Percentiles rank a stretch among this genome's conserved stretches.
Conservation (phyloP, 176 grass and related monocot species). For the Melocanna baccifera region DNA sequence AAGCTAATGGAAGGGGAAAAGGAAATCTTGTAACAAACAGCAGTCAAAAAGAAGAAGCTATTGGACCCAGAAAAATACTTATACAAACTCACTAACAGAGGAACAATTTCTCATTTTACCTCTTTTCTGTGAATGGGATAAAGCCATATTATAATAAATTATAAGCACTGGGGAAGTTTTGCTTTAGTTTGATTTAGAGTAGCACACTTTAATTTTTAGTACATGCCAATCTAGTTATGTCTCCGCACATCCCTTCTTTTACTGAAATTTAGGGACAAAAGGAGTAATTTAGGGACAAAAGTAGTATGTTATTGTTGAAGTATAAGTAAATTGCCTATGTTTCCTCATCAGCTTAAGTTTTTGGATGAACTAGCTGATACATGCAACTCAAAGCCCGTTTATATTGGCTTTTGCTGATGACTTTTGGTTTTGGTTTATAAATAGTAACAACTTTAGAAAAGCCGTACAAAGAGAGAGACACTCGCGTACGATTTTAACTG, state of each 20-base stretch:
- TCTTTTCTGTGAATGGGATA: not conserved
- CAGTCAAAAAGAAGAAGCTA: not conserved
- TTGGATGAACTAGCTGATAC: too few species aligned
- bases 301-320: not conserved
- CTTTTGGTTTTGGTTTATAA: too few species aligned
- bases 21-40: conserved; percentile 2
- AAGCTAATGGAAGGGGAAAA: not conserved
- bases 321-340: too few species aligned
- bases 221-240: not conserved
- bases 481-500: too few species aligned
- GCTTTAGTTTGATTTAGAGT: not conserved
- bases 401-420: too few species aligned
- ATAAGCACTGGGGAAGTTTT: not conserved
- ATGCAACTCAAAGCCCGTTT: too few species aligned
- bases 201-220: not conserved
- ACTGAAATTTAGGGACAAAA: not conserved
- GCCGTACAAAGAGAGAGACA: too few species aligned
- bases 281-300: not conserved
- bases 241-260: not conserved
- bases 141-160: not conserved
- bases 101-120: not conserved
- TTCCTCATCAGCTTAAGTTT: too few species aligned
- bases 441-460: too few species aligned
- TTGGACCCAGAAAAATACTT: not conserved
- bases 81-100: conserved; percentile 1